Evolutionary conservation across 805 yeast genomes (phyloP).

Genomic region (Teunomyces funiuensis): DNA sequence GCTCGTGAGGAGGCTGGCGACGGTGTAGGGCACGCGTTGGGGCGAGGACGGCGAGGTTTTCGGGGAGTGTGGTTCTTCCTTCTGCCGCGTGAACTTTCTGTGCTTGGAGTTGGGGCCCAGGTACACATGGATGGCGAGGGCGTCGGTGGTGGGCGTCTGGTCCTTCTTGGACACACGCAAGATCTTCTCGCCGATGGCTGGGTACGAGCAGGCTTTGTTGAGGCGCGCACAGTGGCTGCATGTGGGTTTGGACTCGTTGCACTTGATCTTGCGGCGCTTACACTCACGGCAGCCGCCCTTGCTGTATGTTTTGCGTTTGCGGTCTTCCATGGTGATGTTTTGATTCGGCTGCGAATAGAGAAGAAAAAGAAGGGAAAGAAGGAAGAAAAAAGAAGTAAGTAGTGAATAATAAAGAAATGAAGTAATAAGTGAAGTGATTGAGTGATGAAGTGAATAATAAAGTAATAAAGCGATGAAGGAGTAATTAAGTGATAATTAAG

Average conservation of each 20-base stretch:
- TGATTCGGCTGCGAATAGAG: slow-evolving; percentile 2
- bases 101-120: slow-evolving; percentile 1
- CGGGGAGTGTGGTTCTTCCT: too few species aligned
- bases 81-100: neutral
- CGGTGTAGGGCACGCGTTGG: neutral
- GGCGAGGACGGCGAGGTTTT: neutral
- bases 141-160: slow-evolving; percentile 6
- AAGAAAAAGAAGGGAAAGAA: neutral
- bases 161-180: slow-evolving; percentile 23
- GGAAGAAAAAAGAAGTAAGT: too few species aligned
- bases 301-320: slow-evolving; percentile 22
- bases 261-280: slow-evolving; percentile 41
- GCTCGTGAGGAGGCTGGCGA: slow-evolving; percentile 2
- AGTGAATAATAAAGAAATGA: too few species aligned
- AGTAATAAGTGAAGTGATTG: too few species aligned
- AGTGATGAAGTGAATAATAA: too few species aligned
- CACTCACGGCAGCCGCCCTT: slow-evolving; percentile 42
- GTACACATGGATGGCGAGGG: slow-evolving; percentile 7
- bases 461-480: too few species aligned
- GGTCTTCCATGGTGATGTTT: neutral
- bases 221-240: slow-evolving; percentile 33
- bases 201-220: slow-evolving; percentile 33
- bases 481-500: too few species aligned
- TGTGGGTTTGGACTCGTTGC: slow-evolving; percentile 31
- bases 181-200: slow-evolving; percentile 34